Conservation (phyloP, 2,329 filamentous ascomycete genomes). For the Biscogniauxia marginata region DNA sequence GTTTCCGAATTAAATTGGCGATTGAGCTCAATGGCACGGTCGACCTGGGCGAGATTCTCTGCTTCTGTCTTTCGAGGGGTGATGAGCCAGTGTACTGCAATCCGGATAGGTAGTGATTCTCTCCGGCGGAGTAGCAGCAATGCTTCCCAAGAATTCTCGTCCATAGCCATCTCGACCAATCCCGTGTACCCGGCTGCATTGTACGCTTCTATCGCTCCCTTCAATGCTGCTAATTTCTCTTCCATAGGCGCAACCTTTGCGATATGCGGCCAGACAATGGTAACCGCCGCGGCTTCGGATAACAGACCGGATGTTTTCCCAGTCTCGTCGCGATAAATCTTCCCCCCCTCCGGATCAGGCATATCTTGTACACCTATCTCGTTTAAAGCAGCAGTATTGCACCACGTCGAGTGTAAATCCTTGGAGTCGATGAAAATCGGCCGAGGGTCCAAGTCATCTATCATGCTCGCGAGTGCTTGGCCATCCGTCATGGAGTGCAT, state of each 20-base stretch:
- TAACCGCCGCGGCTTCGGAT: conserved; percentile 52
- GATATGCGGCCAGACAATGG: conserved; percentile 54
- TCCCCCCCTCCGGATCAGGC: conserved; percentile 50
- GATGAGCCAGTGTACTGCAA: conserved; percentile 58
- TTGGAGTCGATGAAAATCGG: conserved; percentile 58
- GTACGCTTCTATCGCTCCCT: conserved; percentile 47
- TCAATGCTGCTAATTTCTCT: conserved; percentile 47
- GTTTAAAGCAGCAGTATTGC: conserved; percentile 48
- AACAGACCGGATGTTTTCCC: conserved; percentile 51
- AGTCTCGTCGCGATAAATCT: conserved; percentile 46
- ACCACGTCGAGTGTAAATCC: conserved; percentile 57
- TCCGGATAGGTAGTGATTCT: conserved; percentile 41
- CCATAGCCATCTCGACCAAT: conserved; percentile 59
- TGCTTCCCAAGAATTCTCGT: conserved; percentile 53
- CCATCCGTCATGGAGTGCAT: conserved; percentile 55
- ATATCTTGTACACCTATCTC: conserved; percentile 49
- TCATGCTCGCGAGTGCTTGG: conserved; percentile 46
- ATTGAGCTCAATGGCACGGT: conserved; percentile 48
- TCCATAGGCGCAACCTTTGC: conserved; percentile 46
- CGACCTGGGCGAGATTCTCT: conserved; percentile 48
- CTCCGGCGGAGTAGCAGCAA: conserved; percentile 40
- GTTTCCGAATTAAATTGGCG: conserved; percentile 42
- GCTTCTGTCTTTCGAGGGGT: conserved; percentile 43
- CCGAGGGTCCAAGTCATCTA: conserved; percentile 51
- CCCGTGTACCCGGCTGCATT: conserved; percentile 52